phyloP scores from a whole-genome alignment of 768 basidiomycete genomes.

The Tricholoma sp. region DNA sequence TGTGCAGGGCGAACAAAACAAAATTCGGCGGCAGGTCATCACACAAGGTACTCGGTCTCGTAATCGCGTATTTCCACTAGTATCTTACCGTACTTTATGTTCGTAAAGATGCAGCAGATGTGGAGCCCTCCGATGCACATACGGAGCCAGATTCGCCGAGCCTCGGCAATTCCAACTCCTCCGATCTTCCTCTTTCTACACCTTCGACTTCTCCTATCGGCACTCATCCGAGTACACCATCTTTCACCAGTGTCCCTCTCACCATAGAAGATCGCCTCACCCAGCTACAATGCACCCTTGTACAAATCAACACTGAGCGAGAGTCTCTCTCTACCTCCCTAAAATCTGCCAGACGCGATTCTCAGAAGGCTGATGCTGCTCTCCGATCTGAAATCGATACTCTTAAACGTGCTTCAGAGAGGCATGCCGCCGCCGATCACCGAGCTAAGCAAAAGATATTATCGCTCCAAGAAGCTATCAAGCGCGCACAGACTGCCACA shows the following conservation, averaged over 20 bases:
- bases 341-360: conserved; percentile 58
- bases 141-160: conserved; percentile 31
- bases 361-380: conserved; percentile 58
- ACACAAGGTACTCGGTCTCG: conserved; percentile 49
- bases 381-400: conserved; percentile 82
- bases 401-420: conserved; percentile 79
- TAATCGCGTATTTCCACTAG: conserved; percentile 2
- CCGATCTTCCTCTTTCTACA: conserved; percentile 30
- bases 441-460: conserved; percentile 84
- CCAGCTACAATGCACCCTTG: conserved; percentile 66
- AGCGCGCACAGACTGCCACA: conserved; percentile 62
- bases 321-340: conserved; percentile 63
- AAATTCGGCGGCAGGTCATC: conserved; percentile 57
- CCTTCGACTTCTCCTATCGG: conserved; percentile 36
- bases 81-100: neutral
- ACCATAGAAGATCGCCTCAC: conserved; percentile 63
- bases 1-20: conserved; percentile 52
- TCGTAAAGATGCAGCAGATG: conserved; percentile 21
- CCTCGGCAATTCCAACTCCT: conserved; percentile 26
- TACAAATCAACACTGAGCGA: conserved; percentile 58
- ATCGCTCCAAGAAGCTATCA: conserved; percentile 85
- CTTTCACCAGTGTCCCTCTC: conserved; percentile 29
- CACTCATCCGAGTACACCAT: conserved; percentile 28
- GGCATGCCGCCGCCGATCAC: conserved; percentile 65
- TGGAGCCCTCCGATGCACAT: conserved; percentile 24